These are phyloP conservation scores for Eutypella sp. DNA, from an alignment of 2,329 filamentous ascomycete genomes.

Conservation along the genomic window DNA sequence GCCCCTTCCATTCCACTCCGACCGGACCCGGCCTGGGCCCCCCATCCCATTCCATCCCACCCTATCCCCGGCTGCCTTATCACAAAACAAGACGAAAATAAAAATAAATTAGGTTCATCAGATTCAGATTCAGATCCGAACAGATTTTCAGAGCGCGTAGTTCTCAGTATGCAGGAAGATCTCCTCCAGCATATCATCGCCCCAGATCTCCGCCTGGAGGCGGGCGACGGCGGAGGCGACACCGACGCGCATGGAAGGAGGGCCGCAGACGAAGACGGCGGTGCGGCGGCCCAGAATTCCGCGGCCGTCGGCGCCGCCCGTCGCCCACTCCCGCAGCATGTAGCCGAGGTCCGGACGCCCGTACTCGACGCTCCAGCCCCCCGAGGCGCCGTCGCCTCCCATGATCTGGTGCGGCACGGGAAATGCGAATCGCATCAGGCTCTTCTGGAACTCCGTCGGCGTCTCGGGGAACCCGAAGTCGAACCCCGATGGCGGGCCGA, in stretches of 20 bases:
- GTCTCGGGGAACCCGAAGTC: conserved; percentile 79
- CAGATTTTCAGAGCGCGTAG: conserved; percentile 75
- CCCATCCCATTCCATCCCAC: neutral
- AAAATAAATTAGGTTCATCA: too few relatives aligned
- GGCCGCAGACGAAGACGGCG: conserved; percentile 90
- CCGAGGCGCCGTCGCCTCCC: conserved; percentile 78
- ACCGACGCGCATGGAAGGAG: conserved; percentile 78
- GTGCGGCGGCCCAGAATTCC: conserved; percentile 73
- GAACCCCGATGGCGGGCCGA: conserved; percentile 59
- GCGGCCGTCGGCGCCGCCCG: conserved; percentile 59
- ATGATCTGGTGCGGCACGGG: conserved; percentile 62
- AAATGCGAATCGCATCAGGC: conserved; percentile 85
- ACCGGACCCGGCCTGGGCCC: neutral
- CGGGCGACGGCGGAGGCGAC: conserved; percentile 81
- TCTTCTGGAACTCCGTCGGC: conserved; percentile 84
- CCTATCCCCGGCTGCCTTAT: too few relatives aligned
- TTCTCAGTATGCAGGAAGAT: conserved; percentile 95
- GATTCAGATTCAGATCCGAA: too few relatives aligned
- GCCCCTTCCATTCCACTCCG: too few relatives aligned
- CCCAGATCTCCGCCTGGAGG: conserved; percentile 80
- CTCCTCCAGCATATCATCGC: conserved; percentile 73
- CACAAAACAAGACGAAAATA: too few relatives aligned
- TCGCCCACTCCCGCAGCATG: conserved; percentile 78
- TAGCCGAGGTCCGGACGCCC: conserved; percentile 82
- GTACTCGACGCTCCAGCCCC: conserved; percentile 90